phyloP scores from a whole-genome alignment of 1,284 basidiomycete genomes.

The Puccinia triticina region DNA sequence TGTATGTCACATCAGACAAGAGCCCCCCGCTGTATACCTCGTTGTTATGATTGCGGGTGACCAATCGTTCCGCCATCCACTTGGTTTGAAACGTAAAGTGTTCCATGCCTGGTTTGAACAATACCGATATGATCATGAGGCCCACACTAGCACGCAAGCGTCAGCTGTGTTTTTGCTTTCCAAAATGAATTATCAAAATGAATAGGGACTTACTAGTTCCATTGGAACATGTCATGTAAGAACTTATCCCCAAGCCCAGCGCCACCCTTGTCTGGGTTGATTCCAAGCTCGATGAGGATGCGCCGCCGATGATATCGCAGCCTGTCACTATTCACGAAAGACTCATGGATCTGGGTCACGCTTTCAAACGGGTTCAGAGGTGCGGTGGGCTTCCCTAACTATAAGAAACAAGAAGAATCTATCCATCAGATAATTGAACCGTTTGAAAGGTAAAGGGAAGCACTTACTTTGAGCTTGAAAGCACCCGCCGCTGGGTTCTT shows the following conservation, averaged over 20 bases:
- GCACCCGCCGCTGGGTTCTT: neutral
- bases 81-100: constrained; percentile 27
- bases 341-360: neutral
- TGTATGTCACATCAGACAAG: constrained; percentile 29
- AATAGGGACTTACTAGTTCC: neutral
- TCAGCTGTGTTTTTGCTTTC: too few species aligned
- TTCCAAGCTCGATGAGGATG: neutral
- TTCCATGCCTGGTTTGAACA: neutral
- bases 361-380: neutral
- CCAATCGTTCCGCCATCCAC: neutral
- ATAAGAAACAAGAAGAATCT: neutral
- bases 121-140: neutral
- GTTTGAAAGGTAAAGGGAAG: too few species aligned
- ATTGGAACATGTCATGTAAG: constrained; percentile 1
- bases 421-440: too few species aligned
- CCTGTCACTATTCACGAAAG: neutral
- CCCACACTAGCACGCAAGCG: neutral
- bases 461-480: neutral
- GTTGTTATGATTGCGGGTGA: neutral
- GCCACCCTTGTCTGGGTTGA: neutral
- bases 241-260: too few species aligned
- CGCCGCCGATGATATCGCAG: neutral
- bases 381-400: neutral
- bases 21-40: neutral
- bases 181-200: neutral